These are phyloP conservation scores for Vitis cinerea DNA, from an alignment of 164 flowering plant genomes.

Conservation along the genomic window DNA sequence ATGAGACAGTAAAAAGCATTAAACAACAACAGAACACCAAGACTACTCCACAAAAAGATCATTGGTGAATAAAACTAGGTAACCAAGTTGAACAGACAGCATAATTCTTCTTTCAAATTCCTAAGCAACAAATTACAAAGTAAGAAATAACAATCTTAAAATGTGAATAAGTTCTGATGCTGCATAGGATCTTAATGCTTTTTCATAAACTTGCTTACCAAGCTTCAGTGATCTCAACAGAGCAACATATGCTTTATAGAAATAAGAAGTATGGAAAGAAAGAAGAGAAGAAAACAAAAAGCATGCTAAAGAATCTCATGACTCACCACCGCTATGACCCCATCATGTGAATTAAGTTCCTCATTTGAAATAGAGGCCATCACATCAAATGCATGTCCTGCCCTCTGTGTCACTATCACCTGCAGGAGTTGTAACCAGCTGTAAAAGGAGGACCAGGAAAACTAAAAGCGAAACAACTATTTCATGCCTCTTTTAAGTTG, in stretches of 20 bases:
- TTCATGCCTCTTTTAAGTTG: no score
- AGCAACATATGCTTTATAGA: background rate
- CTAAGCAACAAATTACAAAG: background rate
- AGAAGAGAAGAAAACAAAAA: background rate
- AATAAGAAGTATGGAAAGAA: background rate
- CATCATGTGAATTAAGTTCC: constrained; percentile 79
- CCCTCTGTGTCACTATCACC: constrained; percentile 83
- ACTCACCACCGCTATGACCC: constrained; percentile 89
- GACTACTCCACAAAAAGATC: no score
- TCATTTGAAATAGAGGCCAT: constrained; percentile 52
- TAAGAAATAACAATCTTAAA: no score
- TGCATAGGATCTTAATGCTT: background rate
- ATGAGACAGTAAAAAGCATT: no score
- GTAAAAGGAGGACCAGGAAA: no score
- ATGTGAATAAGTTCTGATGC: background rate
- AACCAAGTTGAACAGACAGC: no score
- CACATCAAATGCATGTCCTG: constrained; percentile 87
- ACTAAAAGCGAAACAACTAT: no score
- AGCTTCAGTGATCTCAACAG: background rate
- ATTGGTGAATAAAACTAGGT: no score
- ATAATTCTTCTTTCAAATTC: background rate
- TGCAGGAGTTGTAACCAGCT: constrained; percentile 13
- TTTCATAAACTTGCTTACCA: background rate
- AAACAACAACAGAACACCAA: no score
- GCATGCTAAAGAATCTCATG: constrained; percentile 1